phyloP scores from a whole-genome alignment of 2,329 filamentous ascomycete genomes.

The Domatiomyces globalis region DNA sequence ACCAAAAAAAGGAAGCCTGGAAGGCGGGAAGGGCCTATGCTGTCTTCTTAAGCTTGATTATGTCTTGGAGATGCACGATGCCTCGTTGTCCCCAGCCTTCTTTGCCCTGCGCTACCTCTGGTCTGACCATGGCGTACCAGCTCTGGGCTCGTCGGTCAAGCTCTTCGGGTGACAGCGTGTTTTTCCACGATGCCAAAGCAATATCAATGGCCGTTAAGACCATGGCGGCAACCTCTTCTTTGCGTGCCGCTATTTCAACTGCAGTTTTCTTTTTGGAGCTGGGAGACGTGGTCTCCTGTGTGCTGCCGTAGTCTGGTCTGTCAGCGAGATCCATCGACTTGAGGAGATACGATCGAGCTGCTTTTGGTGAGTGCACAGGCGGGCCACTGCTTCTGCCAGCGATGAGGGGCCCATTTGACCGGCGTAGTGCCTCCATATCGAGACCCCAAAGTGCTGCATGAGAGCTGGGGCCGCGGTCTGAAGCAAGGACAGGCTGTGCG shows the following conservation, averaged over 20 bases:
- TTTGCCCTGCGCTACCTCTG: slow-evolving; percentile 58
- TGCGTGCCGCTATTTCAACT: slow-evolving; percentile 46
- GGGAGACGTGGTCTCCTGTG: not conserved
- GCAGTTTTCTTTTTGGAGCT: slow-evolving; percentile 31
- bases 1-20: slow-evolving; percentile 12
- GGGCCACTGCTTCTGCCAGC: slow-evolving; percentile 34
- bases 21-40: slow-evolving; percentile 3
- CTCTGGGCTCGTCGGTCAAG: slow-evolving; percentile 63
- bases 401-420: slow-evolving; percentile 25
- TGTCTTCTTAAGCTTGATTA: slow-evolving; percentile 44
- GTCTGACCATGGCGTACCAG: slow-evolving; percentile 67
- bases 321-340: slow-evolving; percentile 29
- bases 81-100: slow-evolving; percentile 78
- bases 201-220: slow-evolving; percentile 58
- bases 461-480: slow-evolving; percentile 23
- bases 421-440: slow-evolving; percentile 42
- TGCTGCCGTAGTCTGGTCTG: slow-evolving; percentile 7
- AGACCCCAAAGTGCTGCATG: slow-evolving; percentile 42
- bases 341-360: slow-evolving; percentile 45
- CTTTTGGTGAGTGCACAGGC: slow-evolving; percentile 61
- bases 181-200: slow-evolving; percentile 59
- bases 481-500: slow-evolving; percentile 38
- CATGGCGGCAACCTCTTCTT: slow-evolving; percentile 53
- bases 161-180: slow-evolving; percentile 48
- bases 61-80: slow-evolving; percentile 48